Evolutionary conservation across 257 asterid species (phyloP).

Genomic region (Echites panduratus): DNA sequence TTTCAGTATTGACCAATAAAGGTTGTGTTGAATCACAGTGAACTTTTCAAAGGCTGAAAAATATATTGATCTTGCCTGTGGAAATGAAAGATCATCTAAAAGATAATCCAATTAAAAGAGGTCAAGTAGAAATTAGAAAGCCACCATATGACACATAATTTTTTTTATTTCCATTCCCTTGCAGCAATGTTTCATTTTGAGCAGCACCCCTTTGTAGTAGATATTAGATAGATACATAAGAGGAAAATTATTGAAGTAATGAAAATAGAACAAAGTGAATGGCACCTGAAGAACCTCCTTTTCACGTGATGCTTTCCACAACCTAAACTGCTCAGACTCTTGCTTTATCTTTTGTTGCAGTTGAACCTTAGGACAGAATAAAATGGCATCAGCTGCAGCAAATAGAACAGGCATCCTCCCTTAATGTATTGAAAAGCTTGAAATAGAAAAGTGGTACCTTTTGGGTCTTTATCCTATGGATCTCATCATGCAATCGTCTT

Average conservation of each 20-base stretch:
- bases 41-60: background rate
- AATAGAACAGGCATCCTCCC: background rate
- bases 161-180: background rate
- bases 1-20: background rate
- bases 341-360: constrained; percentile 96
- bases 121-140: background rate
- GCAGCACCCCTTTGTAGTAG: background rate
- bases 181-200: background rate
- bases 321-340: constrained; percentile 96
- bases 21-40: background rate
- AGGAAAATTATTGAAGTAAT: background rate
- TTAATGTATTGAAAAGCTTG: constrained; percentile 4
- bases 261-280: background rate
- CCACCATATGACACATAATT: background rate
- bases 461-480: constrained; percentile 85
- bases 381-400: constrained; percentile 24
- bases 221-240: background rate
- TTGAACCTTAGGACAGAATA: constrained; percentile 59
- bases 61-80: background rate
- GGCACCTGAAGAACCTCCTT: constrained; percentile 96
- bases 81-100: background rate
- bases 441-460: constrained; percentile 44
- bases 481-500: constrained; percentile 75
- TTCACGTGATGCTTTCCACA: constrained; percentile 93
- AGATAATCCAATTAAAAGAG: background rate